Evolutionary conservation across 352 stramenopile species (phyloP).

Genomic region (Discostella stelligera): DNA sequence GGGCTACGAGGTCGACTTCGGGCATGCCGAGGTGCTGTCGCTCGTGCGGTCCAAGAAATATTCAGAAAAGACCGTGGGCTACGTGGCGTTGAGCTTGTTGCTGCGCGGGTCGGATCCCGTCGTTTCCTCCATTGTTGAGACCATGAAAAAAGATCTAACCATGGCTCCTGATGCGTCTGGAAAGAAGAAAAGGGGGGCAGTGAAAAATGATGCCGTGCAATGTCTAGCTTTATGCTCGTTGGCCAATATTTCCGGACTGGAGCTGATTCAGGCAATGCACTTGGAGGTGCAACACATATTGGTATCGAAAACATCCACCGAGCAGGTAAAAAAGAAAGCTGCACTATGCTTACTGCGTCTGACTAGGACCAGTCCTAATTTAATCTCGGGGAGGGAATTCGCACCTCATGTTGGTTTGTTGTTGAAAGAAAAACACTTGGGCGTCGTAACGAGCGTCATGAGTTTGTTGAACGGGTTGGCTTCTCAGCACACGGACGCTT

Average conservation of each 20-base stretch:
- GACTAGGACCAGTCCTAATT: constrained; percentile 89
- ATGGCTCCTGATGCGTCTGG: constrained; percentile 50
- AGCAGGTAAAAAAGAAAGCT: constrained; percentile 96
- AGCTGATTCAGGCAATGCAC: constrained; percentile 92
- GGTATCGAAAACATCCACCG: constrained; percentile 88
- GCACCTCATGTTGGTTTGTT: constrained; percentile 79
- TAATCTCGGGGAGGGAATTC: constrained; percentile 86
- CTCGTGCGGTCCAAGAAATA: constrained; percentile 92
- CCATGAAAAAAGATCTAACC: constrained; percentile 94
- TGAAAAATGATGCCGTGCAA: constrained; percentile 85
- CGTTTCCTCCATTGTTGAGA: constrained; percentile 92
- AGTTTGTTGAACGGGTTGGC: constrained; percentile 89
- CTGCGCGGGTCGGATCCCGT: constrained; percentile 87
- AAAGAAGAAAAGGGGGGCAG: constrained; percentile 54
- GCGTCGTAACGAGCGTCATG: constrained; percentile 91
- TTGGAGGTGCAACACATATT: constrained; percentile 91
- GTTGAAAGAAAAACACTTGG: constrained; percentile 90
- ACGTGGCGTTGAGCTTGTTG: constrained; percentile 94
- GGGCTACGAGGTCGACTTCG: constrained; percentile 99
- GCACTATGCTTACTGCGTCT: constrained; percentile 87
- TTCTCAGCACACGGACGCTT: constrained; percentile 85
- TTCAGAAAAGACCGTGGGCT: constrained; percentile 92
- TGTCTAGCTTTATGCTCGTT: constrained; percentile 94
- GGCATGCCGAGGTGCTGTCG: constrained; percentile 96
- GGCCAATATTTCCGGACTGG: constrained; percentile 92